These are phyloP conservation scores for Talaromyces nanjingensis DNA, from an alignment of 495 filamentous ascomycete species.

Conservation along the genomic window DNA sequence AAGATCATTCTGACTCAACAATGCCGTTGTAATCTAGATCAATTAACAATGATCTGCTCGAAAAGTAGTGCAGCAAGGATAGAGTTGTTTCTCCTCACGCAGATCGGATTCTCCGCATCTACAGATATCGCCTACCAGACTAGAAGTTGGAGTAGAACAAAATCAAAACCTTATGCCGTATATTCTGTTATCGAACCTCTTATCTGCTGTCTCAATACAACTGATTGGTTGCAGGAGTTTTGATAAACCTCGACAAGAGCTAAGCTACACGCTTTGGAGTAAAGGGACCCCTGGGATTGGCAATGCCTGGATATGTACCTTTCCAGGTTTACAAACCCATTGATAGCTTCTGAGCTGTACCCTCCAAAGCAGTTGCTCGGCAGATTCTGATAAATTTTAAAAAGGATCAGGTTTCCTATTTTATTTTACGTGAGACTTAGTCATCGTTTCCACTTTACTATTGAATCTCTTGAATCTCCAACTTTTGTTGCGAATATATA, in stretches of 20 bases:
- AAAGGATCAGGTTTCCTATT: conserved; percentile 5
- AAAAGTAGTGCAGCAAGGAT: background rate
- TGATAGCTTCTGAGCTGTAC: background rate
- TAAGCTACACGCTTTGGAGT: background rate
- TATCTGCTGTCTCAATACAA: background rate
- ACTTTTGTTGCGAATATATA: background rate
- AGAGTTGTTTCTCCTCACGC: background rate
- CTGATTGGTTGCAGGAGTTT: background rate
- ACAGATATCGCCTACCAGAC: background rate
- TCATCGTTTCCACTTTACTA: background rate
- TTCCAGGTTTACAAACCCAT: background rate
- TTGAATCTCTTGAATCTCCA: background rate
- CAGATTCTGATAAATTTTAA: background rate
- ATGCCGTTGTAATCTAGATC: background rate
- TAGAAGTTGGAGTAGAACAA: background rate
- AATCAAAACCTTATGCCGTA: background rate
- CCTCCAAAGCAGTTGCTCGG: background rate
- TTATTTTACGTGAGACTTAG: background rate
- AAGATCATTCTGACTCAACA: background rate
- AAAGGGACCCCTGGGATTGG: background rate
- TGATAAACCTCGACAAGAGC: background rate
- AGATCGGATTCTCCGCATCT: background rate
- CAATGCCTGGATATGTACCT: background rate
- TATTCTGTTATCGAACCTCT: background rate
- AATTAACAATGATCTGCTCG: background rate